Base-by-base conservation (phyloP, 2,329 filamentous ascomycete species). In the Metarhizium sp. region DNA sequence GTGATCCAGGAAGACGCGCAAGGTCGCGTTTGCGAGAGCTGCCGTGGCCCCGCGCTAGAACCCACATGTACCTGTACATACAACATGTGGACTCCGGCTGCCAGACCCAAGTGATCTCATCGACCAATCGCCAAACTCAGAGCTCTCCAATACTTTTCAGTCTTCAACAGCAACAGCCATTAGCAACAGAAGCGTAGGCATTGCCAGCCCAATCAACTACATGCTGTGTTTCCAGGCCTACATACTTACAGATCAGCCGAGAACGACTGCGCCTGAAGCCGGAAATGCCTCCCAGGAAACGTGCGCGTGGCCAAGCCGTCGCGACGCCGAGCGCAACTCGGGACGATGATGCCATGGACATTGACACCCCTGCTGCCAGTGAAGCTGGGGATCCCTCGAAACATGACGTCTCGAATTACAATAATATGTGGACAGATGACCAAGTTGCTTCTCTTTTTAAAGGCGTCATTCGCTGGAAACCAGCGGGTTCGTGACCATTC, bases 361-460 rank as follows among this genome's bases (percentile, higher is more conserved):
- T 81, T 59, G 82, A 81, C 67, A 79, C 78, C 5, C 79, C 80
- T 1, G 70, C 78, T 65, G 62, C 76, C 66, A 65, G 83, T 75
- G 76, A 84, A 68, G 73, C 77, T 3, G 68, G 72, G 7, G 61
- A 63, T 20, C 59, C 57, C 3, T 55, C 56, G 16, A 66, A 65
- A 34, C 56, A 60, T 11, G 59, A 58, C 4, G 57, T 57, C 11
- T 61, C 63, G 5, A 60, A 62, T 11, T 63, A 58, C 51, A 81
- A 83, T 55, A 89, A 92, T 60, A 82, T 86, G 30, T 99, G 94
- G 94, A 96, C 91, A 4, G 92, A 96, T 65, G 92, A 96, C 66
- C 94, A 99, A 71, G 87, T 95, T 61, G 91, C 90, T 1, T 92
- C 90, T 45, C 78, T 99, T 1, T 90, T 96, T 74, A 96, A 96